These are phyloP conservation scores for Tetracladium marchalianum DNA, from an alignment of 495 filamentous ascomycete species.

Conservation along the genomic window DNA sequence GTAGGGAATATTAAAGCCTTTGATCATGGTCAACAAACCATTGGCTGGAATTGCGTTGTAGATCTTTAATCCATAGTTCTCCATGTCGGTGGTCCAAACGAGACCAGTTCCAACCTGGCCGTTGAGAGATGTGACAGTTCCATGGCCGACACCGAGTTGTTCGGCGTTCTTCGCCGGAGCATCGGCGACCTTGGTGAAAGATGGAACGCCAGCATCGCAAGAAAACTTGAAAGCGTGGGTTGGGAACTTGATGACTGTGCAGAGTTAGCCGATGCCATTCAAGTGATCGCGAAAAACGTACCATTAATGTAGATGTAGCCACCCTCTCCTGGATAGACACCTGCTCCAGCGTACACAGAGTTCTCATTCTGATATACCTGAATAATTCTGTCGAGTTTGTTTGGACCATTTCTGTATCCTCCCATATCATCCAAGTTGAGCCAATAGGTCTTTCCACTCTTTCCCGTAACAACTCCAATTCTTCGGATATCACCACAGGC, in stretches of 20 bases:
- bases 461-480: slow-evolving; percentile 26
- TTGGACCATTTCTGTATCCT: slow-evolving; percentile 27
- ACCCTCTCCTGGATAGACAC: slow-evolving; percentile 31
- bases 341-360: slow-evolving; percentile 30
- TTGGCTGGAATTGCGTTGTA: slow-evolving; percentile 33
- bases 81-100: slow-evolving; percentile 29
- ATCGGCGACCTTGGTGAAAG: slow-evolving; percentile 28
- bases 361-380: slow-evolving; percentile 23
- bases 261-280: background rate
- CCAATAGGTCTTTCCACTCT: slow-evolving; percentile 27
- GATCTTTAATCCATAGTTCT: slow-evolving; percentile 29
- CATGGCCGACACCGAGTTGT: slow-evolving; percentile 28
- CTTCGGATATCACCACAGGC: slow-evolving; percentile 24
- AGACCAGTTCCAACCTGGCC: slow-evolving; percentile 29
- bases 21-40: slow-evolving; percentile 25
- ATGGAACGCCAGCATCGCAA: slow-evolving; percentile 21
- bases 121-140: slow-evolving; percentile 29
- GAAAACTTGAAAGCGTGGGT: slow-evolving; percentile 29
- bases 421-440: slow-evolving; percentile 29
- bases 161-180: slow-evolving; percentile 22
- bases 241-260: slow-evolving; percentile 22
- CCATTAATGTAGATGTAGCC: slow-evolving; percentile 33
- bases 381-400: slow-evolving; percentile 25
- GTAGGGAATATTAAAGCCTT: slow-evolving; percentile 24
- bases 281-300: background rate